Conservation (phyloP, 139 green algal genomes). For the Penium margaritaceum region DNA sequence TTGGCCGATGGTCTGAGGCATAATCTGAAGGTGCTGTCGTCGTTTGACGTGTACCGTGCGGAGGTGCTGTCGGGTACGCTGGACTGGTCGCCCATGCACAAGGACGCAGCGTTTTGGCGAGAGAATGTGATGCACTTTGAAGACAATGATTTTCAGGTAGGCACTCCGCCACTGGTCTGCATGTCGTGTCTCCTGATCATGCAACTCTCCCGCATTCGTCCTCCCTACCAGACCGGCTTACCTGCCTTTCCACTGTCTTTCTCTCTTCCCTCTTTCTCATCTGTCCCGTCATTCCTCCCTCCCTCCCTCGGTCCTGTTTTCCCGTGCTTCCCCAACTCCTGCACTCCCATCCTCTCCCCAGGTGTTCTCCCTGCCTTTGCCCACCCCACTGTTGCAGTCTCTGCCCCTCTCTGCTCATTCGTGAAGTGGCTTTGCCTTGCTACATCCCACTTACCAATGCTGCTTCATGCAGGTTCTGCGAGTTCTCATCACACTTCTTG, state of each 20-base stretch:
- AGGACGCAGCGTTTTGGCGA: conserved; percentile 61
- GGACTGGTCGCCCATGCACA: conserved; percentile 81
- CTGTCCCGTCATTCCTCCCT: no score
- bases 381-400: neutral
- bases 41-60: conserved; percentile 75
- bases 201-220: no score
- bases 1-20: conserved; percentile 68
- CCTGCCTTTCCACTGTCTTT: no score
- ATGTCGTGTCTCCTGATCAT: no score
- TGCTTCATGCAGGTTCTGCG: conserved; percentile 63
- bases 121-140: conserved; percentile 80
- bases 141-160: conserved; percentile 75
- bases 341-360: no score
- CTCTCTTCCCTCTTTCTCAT: no score
- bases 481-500: conserved; percentile 80
- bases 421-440: neutral
- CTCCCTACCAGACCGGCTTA: no score
- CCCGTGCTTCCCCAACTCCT: no score
- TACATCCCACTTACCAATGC: conserved; percentile 27
- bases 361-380: no score
- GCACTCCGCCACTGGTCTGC: neutral
- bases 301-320: no score
- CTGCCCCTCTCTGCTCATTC: neutral
- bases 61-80: conserved; percentile 70
- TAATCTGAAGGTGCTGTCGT: conserved; percentile 65